Conservation (phyloP, 495 filamentous ascomycete species). For the Podospora pseudopauciseta region DNA sequence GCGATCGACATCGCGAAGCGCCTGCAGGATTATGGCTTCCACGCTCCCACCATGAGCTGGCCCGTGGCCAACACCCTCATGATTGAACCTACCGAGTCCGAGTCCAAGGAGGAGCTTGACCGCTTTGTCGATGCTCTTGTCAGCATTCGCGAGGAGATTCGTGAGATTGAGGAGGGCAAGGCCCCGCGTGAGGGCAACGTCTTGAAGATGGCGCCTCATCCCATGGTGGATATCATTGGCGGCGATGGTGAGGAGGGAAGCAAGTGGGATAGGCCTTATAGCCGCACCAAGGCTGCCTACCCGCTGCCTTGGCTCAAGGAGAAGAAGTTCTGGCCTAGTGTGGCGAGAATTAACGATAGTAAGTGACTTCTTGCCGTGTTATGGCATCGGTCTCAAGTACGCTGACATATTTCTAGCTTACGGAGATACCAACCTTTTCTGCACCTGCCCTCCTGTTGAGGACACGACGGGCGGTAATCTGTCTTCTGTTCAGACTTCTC, state of each 20-base stretch:
- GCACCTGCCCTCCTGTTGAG: slow-evolving; percentile 87
- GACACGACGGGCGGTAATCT: slow-evolving; percentile 41
- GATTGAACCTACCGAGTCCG: slow-evolving; percentile 97
- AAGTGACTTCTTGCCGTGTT: slow-evolving; percentile 28
- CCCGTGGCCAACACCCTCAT: slow-evolving; percentile 94
- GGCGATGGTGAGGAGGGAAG: slow-evolving; percentile 45
- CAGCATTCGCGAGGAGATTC: slow-evolving; percentile 82
- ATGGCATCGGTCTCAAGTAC: not conserved
- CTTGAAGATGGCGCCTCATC: slow-evolving; percentile 88
- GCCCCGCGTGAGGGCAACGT: slow-evolving; percentile 81
- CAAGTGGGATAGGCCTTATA: slow-evolving; percentile 78
- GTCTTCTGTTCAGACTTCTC: slow-evolving; percentile 23
- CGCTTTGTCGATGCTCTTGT: slow-evolving; percentile 93
- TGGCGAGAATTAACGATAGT: slow-evolving; percentile 89
- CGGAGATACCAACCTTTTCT: slow-evolving; percentile 91
- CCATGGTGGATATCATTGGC: slow-evolving; percentile 71
- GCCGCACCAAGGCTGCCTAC: slow-evolving; percentile 80
- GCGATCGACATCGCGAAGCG: slow-evolving; percentile 97
- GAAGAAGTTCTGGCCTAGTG: slow-evolving; percentile 98
- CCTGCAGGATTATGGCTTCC: slow-evolving; percentile 97
- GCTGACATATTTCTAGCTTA: slow-evolving; percentile 59
- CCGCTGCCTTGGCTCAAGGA: slow-evolving; percentile 79
- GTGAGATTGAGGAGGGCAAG: slow-evolving; percentile 75
- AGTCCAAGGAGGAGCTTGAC: slow-evolving; percentile 90
- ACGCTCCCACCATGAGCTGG: slow-evolving; percentile 98